Conservation (phyloP, 2,329 filamentous ascomycete species). For the Beauveria caledonica region DNA sequence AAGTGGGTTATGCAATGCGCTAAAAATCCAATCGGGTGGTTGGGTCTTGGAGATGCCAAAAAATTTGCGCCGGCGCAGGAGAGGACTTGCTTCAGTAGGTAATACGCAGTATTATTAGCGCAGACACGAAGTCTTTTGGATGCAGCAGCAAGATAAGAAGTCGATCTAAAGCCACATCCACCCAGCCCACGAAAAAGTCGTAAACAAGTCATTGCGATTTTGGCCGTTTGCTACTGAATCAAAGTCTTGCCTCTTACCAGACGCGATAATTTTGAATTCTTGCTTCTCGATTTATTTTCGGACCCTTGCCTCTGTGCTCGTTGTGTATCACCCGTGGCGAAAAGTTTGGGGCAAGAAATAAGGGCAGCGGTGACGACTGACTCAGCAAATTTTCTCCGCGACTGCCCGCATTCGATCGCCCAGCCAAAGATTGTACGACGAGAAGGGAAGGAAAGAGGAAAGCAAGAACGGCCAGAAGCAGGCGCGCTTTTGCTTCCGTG, state of each 20-base stretch:
- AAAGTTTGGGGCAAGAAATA: slow-evolving; percentile 32
- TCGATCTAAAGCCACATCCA: slow-evolving; percentile 1
- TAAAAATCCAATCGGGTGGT: slow-evolving; percentile 5
- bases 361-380: slow-evolving; percentile 30
- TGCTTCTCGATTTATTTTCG: slow-evolving; percentile 16
- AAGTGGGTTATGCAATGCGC: slow-evolving; percentile 7
- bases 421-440: not conserved
- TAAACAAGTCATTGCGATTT: not conserved
- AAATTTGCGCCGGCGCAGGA: not conserved
- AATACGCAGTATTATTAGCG: not conserved
- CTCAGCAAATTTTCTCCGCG: slow-evolving; percentile 36
- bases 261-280: slow-evolving; percentile 16
- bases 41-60: not conserved
- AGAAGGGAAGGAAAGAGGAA: not conserved
- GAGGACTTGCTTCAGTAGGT: no score
- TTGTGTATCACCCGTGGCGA: slow-evolving; percentile 32
- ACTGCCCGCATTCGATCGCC: slow-evolving; percentile 20
- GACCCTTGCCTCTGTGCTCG: slow-evolving; percentile 18
- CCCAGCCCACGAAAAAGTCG: slow-evolving; percentile 11
- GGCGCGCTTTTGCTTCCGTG: not conserved
- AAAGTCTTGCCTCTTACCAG: not conserved
- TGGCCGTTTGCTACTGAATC: not conserved
- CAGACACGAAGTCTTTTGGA: not conserved
- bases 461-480: not conserved
- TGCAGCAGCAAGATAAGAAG: slow-evolving; percentile 3